phyloP scores from a whole-genome alignment of 805 yeast species.

The Kuraishia ogatae region DNA sequence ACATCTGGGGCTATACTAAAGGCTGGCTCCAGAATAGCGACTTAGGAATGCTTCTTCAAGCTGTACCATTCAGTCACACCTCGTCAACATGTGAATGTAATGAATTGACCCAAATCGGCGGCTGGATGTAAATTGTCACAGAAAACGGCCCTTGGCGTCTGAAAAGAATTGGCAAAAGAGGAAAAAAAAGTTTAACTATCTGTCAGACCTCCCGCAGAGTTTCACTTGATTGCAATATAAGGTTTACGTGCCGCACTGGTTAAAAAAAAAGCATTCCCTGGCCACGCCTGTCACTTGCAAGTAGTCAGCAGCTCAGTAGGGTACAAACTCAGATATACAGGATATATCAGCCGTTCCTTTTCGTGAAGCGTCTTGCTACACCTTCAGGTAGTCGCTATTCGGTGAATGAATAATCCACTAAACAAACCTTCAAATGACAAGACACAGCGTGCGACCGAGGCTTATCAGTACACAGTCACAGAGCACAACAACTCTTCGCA shows the following conservation, averaged over 20 bases:
- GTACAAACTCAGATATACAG: neutral
- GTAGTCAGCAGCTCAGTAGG: neutral
- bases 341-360: neutral
- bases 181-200: too few species aligned
- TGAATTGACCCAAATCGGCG: neutral
- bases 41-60: neutral
- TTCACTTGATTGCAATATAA: neutral
- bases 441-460: neutral
- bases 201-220: neutral
- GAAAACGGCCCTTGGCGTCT: neutral
- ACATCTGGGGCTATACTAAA: neutral
- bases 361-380: neutral
- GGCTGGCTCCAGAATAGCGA: neutral
- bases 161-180: neutral
- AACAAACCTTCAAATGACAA: neutral
- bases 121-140: neutral
- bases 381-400: neutral
- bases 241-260: neutral
- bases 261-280: neutral
- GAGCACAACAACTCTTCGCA: neutral
- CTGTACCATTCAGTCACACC: neutral
- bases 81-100: neutral
- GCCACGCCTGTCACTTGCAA: neutral
- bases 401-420: neutral
- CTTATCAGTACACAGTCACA: neutral